Conservation (phyloP, 176 grass and related monocot species). For the Typha latifolia region DNA sequence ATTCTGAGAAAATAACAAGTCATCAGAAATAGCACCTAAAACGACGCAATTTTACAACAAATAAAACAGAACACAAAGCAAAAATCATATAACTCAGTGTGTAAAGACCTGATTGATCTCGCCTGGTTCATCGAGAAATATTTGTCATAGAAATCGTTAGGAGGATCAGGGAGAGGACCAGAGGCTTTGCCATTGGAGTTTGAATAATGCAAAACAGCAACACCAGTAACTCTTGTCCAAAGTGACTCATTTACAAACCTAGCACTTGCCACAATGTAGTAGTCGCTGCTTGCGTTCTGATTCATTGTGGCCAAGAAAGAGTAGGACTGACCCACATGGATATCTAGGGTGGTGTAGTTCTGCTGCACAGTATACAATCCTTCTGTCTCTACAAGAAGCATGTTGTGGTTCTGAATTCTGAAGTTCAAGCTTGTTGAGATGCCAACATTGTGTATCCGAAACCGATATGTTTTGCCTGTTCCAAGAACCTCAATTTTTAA, state of each 20-base stretch:
- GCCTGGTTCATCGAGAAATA: constrained; percentile 74
- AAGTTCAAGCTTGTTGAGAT: constrained; percentile 82
- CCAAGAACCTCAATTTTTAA: constrained; percentile 4
- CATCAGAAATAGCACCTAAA: background rate
- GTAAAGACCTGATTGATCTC: constrained; percentile 62
- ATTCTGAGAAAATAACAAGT: constrained; percentile 30
- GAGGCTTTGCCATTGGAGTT: constrained; percentile 65
- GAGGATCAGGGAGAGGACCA: constrained; percentile 61
- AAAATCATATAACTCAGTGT: background rate
- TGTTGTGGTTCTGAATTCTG: constrained; percentile 76
- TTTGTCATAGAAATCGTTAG: constrained; percentile 69
- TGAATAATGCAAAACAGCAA: constrained; percentile 80
- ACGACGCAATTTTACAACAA: too few relatives aligned
- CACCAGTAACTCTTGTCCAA: constrained; percentile 61
- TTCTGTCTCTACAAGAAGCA: constrained; percentile 70
- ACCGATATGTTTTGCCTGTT: constrained; percentile 74
- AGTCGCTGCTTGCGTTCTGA: constrained; percentile 74
- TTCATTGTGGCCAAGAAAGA: constrained; percentile 86
- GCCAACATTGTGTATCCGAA: constrained; percentile 83
- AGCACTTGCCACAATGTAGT: constrained; percentile 88
- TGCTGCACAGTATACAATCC: constrained; percentile 79
- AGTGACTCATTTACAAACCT: constrained; percentile 49
- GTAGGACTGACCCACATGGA: constrained; percentile 90
- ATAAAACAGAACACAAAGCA: background rate
- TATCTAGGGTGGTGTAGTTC: constrained; percentile 75